Conservation (phyloP, 2,329 filamentous ascomycete genomes). For the Epicoccum sorghinum region DNA sequence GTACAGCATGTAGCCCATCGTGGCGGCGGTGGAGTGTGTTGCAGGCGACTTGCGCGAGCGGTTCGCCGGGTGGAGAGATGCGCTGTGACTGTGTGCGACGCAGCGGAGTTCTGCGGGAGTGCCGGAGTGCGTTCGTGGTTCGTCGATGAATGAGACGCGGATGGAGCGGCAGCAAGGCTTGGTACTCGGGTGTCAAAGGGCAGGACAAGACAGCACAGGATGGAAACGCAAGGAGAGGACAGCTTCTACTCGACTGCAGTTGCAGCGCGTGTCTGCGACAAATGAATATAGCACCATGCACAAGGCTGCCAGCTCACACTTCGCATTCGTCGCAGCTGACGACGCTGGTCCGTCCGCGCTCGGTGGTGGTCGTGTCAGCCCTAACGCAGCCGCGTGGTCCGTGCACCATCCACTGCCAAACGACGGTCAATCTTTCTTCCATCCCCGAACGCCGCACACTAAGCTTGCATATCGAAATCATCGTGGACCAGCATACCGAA, state of each 20-base stretch:
- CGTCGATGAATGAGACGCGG: slow-evolving; percentile 3
- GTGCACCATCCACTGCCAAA: slow-evolving; percentile 3
- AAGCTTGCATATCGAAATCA: slow-evolving; percentile 16
- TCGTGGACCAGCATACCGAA: slow-evolving; percentile 18
- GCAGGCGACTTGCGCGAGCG: not conserved
- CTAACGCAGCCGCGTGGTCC: too few relatives aligned
- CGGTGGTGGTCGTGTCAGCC: not conserved
- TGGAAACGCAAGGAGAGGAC: slow-evolving; percentile 5
- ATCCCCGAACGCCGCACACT: slow-evolving; percentile 25
- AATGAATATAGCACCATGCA: too few relatives aligned
- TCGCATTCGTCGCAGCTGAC: not conserved
- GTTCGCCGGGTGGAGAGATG: not conserved
- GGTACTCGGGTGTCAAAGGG: slow-evolving; percentile 1
- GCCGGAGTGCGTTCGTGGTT: slow-evolving; percentile 6
- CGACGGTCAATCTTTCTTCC: slow-evolving; percentile 26
- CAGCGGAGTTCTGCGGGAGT: slow-evolving; percentile 27
- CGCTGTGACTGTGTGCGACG: slow-evolving; percentile 3
- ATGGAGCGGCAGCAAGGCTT: slow-evolving; percentile 9
- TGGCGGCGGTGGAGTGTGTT: slow-evolving; percentile 24
- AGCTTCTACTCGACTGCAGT: too few relatives aligned
- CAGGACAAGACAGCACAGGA: not conserved
- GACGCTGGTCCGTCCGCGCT: not conserved
- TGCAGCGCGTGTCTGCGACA: too few relatives aligned
- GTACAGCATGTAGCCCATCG: slow-evolving; percentile 83
- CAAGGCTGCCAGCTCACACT: too few relatives aligned